Evolutionary conservation across 75 land plant species (phyloP), one percentile per base, ranked within the genome.

Genomic region (Sequoiadendron giganteum): DNA sequence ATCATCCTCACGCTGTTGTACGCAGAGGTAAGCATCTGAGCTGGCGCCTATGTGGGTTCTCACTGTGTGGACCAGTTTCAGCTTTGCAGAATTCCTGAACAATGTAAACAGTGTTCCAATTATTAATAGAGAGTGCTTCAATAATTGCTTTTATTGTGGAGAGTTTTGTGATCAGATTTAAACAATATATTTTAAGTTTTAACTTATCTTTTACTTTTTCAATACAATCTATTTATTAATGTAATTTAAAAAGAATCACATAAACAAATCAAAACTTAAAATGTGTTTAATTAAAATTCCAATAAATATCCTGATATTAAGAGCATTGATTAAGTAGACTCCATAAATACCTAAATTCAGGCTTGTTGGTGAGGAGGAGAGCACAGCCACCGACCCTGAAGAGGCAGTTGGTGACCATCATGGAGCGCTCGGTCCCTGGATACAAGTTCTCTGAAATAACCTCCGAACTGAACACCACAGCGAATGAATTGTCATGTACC

Each of bases 321-420:
- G 55, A 3, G 55, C 16, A 52, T 52, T 52, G 55, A 52, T 13
- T 52, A 52, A 52, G 15, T 52, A 52, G 16, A 52, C 28, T 58
- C 16, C 65, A 25, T 65, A 65, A 28, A 7, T 65, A 65, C 70
- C 70, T 65, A 15, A 52, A 86, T 39, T 58, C 1, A 1, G 86
- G 38, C 39, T 89, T 88, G 89, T 95, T 94, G 70, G 89, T 89
- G 15, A 95, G 90, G 19, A 95, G 89, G 10, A 95, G 87, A 45
- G 95, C 93, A 28, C 91, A 90, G 56, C 95, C 92, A 25, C 96
- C 96, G 19, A 90, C 43, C 28, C 95, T 84, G 90, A 95, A 95
- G 28, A 95, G 90, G 76, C 95, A 95, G 86, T 95, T 95, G 55
- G 93, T 70, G 48, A 95, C 88, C 56, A 95, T 88, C 94, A 94